A percentile compares a stretch with the other conserved stretches of the same genome.
Evolutionary conservation across 2,329 filamentous ascomycete species (phyloP).

Genomic region (Orbilia brochopaga): DNA sequence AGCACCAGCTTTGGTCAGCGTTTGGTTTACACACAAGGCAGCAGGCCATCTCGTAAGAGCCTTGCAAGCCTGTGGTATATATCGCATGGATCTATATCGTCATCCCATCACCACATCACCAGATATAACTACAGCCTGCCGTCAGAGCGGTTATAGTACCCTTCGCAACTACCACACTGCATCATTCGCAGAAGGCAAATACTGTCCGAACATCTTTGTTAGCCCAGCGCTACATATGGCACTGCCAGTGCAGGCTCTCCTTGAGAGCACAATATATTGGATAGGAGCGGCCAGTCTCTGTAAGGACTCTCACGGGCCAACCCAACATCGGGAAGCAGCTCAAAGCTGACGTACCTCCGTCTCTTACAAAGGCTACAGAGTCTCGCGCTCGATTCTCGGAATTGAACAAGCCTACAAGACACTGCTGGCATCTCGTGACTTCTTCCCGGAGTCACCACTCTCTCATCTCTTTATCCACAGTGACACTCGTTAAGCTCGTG

Average conservation of each 20-base stretch:
- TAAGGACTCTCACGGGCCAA: not conserved
- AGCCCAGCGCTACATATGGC: too few relatives aligned
- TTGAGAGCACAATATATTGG: not conserved
- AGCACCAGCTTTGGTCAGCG: too few relatives aligned
- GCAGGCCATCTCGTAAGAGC: too few relatives aligned
- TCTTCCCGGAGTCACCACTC: not conserved
- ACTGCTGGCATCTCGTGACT: not conserved
- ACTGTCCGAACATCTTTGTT: too few relatives aligned
- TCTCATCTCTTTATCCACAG: not conserved
- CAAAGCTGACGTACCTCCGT: not conserved
- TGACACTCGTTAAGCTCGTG: not conserved
- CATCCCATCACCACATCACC: not conserved
- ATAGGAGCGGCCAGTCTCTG: too few relatives aligned
- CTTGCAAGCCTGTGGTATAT: too few relatives aligned
- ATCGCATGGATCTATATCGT: too few relatives aligned
- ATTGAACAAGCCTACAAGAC: not conserved
- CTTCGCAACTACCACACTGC: not conserved
- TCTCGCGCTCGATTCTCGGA: not conserved
- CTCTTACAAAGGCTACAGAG: not conserved
- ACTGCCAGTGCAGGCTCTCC: not conserved
- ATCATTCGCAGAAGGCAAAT: too few relatives aligned
- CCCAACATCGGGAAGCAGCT: not conserved
- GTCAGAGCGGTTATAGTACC: too few relatives aligned
- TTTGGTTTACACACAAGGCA: too few relatives aligned
- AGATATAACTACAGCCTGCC: not conserved